A percentile compares a stretch with the other conserved stretches of the same genome.
Evolutionary conservation across 169 alveolate genomes (phyloP).

Genomic region (Cryptosporidium sp.): DNA sequence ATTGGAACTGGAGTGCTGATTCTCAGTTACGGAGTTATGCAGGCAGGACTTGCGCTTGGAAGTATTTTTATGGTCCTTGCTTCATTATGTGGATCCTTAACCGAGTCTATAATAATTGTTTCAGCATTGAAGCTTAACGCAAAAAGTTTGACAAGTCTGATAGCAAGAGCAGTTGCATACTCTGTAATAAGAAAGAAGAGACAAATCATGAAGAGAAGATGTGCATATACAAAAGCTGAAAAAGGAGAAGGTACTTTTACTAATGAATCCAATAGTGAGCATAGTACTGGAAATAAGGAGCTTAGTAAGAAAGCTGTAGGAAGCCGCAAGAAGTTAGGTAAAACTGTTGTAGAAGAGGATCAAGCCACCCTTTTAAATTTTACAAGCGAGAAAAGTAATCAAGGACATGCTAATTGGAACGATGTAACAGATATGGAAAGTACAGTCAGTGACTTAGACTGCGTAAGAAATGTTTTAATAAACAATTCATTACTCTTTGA

Average conservation of each 20-base stretch:
- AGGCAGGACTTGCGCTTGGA: conserved; percentile 61
- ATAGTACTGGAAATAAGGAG: not conserved
- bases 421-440: conserved; percentile 55
- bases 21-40: conserved; percentile 75
- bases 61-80: conserved; percentile 42
- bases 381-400: not conserved
- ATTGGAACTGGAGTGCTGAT: conserved; percentile 69
- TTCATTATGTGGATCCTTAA: conserved; percentile 42
- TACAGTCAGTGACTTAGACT: conserved; percentile 54
- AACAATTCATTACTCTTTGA: conserved; percentile 39
- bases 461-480: conserved; percentile 53
- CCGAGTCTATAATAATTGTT: conserved; percentile 46
- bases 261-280: not conserved
- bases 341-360: not conserved
- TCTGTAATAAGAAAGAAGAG: conserved; percentile 68
- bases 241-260: not conserved
- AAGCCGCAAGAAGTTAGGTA: conserved; percentile 12
- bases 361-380: not conserved
- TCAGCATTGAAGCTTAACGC: conserved; percentile 63
- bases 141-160: conserved; percentile 33
- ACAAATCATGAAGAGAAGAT: conserved; percentile 43
- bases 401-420: conserved; percentile 19
- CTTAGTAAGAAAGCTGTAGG: not conserved
- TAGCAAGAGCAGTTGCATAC: conserved; percentile 60
- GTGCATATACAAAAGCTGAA: not conserved